phyloP scores from a whole-genome alignment of 1,284 basidiomycete species.

The Trametes sp. region DNA sequence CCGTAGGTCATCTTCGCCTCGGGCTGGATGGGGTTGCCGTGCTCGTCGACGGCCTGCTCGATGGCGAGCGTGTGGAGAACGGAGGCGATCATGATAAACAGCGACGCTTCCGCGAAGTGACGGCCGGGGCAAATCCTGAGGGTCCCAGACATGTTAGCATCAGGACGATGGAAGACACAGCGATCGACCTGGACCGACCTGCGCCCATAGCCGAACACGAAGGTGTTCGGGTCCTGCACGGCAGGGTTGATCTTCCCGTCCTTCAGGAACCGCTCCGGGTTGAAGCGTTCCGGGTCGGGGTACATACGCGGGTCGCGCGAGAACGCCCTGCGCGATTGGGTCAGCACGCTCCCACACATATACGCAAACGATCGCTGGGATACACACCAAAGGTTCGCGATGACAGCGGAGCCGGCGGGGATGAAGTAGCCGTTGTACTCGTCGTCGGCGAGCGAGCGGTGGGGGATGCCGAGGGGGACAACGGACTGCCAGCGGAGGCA shows the following conservation, averaged over 20 bases:
- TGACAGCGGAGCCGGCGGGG: conserved; percentile 37
- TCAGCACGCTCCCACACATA: not conserved
- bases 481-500: conserved; percentile 27
- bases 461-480: conserved; percentile 37
- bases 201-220: conserved; percentile 47
- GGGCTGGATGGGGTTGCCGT: conserved; percentile 17
- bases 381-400: conserved; percentile 41
- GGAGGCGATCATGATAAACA: conserved; percentile 30
- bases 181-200: conserved; percentile 33
- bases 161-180: too few relatives aligned
- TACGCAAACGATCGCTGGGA: not conserved
- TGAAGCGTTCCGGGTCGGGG: conserved; percentile 45
- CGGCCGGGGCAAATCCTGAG: conserved; percentile 28
- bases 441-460: conserved; percentile 40
- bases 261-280: conserved; percentile 48
- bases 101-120: conserved; percentile 24
- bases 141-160: too few relatives aligned
- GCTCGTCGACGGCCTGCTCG: conserved; percentile 18
- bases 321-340: conserved; percentile 30
- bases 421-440: conserved; percentile 42
- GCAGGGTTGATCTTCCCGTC: conserved; percentile 42
- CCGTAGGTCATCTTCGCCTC: conserved; percentile 22
- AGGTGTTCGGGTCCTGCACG: conserved; percentile 39
- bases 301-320: conserved; percentile 41
- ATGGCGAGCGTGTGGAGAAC: conserved; percentile 26